Evolutionary conservation across 805 yeast genomes (phyloP).

Genomic region (Maudiozyma bulderi): DNA sequence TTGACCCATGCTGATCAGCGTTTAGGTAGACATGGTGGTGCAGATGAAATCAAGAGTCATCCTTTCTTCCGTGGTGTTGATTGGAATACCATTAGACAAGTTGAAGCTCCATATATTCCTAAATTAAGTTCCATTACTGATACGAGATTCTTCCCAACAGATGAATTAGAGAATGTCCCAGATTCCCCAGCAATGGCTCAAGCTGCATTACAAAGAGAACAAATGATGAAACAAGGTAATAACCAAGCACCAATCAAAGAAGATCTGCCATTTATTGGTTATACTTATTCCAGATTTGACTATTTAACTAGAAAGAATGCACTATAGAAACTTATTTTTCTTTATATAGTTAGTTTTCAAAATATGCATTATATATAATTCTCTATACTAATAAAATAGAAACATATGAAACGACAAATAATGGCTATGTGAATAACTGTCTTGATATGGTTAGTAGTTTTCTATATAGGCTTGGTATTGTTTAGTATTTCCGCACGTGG

Average conservation of each 20-base stretch:
- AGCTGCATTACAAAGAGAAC: constrained; percentile 59
- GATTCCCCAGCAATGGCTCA: constrained; percentile 69
- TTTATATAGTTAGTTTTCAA: background rate
- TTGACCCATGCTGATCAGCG: constrained; percentile 72
- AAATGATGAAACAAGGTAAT: constrained; percentile 34
- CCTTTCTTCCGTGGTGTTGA: constrained; percentile 94
- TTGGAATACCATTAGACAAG: constrained; percentile 81
- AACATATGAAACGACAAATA: too few relatives aligned
- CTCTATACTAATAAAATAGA: too few relatives aligned
- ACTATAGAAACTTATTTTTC: constrained; percentile 12
- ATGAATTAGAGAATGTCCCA: constrained; percentile 89
- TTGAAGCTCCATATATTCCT: constrained; percentile 90
- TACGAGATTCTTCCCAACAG: constrained; percentile 96
- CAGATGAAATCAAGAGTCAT: constrained; percentile 80
- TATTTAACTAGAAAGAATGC: constrained; percentile 71
- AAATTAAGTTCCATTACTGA: constrained; percentile 86
- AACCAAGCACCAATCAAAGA: constrained; percentile 40
- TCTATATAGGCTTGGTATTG: too few relatives aligned
- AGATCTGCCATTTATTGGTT: constrained; percentile 94
- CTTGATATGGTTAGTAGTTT: too few relatives aligned
- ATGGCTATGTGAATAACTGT: too few relatives aligned
- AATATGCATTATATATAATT: background rate
- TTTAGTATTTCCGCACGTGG: too few relatives aligned
- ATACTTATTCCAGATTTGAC: constrained; percentile 91
- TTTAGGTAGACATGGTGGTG: constrained; percentile 83